phyloP scores from a whole-genome alignment of 129 eudicot species.

The Cynara cardunculus region DNA sequence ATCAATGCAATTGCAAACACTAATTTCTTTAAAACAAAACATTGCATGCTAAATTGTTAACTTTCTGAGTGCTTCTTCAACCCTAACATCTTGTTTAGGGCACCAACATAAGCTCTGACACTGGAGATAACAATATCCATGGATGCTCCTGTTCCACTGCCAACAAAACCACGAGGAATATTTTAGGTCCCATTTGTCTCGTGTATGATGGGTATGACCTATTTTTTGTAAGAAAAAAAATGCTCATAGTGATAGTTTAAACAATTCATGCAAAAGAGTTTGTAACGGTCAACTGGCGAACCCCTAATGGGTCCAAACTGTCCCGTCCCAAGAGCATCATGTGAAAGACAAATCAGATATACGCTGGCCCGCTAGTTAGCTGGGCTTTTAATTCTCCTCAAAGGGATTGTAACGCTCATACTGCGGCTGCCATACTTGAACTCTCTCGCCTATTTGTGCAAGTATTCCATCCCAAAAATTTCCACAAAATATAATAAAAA shows the following conservation, averaged over 20 bases:
- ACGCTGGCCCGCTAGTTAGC: no score
- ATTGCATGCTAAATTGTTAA: not conserved
- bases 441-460: no score
- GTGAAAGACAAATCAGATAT: no score
- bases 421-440: no score
- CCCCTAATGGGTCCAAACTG: no score
- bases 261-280: not conserved
- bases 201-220: not conserved
- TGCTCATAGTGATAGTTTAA: not conserved
- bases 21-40: conserved; percentile 15
- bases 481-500: no score
- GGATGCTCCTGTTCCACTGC: conserved; percentile 89
- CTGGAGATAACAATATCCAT: conserved; percentile 94
- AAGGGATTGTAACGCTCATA: no score
- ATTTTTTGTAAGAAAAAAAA: not conserved
- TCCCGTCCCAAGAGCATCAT: no score
- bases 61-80: conserved; percentile 26
- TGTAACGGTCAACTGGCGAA: no score
- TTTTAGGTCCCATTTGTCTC: not conserved
- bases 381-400: no score
- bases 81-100: conserved; percentile 81
- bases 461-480: no score
- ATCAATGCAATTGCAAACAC: not conserved
- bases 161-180: not conserved
- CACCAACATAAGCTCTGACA: conserved; percentile 84